These are phyloP conservation scores for Hansfordia pulvinata DNA, from an alignment of 2,329 filamentous ascomycete species.

Conservation along the genomic window DNA sequence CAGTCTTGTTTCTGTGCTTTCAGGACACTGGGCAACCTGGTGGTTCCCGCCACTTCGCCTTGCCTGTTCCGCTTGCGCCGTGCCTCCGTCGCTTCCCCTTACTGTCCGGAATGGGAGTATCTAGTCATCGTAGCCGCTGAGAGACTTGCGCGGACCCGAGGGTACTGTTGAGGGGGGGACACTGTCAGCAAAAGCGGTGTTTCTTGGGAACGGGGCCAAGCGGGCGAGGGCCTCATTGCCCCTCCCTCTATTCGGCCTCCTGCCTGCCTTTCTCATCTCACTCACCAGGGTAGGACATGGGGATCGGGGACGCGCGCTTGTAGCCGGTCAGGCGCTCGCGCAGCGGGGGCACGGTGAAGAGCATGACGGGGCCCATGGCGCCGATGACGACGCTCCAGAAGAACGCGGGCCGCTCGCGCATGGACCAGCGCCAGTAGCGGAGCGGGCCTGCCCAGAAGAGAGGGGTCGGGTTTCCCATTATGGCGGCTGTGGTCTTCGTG, in stretches of 20 bases:
- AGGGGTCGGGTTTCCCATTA: slow-evolving; percentile 51
- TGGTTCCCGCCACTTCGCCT: too few relatives aligned
- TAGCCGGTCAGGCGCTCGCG: slow-evolving; percentile 61
- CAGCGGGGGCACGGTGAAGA: slow-evolving; percentile 62
- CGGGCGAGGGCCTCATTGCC: too few relatives aligned
- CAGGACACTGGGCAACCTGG: too few relatives aligned
- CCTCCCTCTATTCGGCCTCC: too few relatives aligned
- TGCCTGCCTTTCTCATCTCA: too few relatives aligned
- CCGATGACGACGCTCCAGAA: slow-evolving; percentile 79
- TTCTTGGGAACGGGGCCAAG: too few relatives aligned
- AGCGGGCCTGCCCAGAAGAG: slow-evolving; percentile 76
- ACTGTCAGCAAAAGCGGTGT: too few relatives aligned
- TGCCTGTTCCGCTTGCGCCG: not conserved
- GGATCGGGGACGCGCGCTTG: slow-evolving; percentile 57
- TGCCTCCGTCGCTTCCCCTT: slow-evolving; percentile 5
- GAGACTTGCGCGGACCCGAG: slow-evolving; percentile 40
- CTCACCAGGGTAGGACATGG: slow-evolving; percentile 87
- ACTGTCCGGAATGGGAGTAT: slow-evolving; percentile 2
- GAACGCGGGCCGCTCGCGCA: slow-evolving; percentile 77
- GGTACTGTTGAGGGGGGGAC: slow-evolving; percentile 35
- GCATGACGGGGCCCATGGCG: slow-evolving; percentile 52
- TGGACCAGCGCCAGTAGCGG: slow-evolving; percentile 77
- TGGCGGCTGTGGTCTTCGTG: slow-evolving; percentile 15
- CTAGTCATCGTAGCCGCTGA: slow-evolving; percentile 48
- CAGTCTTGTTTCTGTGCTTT: too few relatives aligned